phyloP scores from a whole-genome alignment of 148 eudicot species.

The Talinum fruticosum region DNA sequence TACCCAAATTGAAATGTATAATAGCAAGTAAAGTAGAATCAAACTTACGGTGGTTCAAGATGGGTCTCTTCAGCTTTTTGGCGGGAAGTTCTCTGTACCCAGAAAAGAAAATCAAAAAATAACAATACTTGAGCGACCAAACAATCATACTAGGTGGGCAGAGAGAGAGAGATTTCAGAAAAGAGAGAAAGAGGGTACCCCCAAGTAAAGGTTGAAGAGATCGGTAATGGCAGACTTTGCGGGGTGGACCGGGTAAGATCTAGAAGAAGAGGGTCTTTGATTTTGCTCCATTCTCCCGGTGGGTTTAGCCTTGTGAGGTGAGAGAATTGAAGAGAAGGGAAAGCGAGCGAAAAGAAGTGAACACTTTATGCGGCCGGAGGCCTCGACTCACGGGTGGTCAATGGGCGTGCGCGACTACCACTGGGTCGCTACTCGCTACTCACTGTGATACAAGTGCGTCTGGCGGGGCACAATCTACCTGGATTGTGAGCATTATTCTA shows the following conservation, averaged over 20 bases:
- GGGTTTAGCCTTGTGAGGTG: no score
- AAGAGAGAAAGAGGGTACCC: conserved; percentile 32
- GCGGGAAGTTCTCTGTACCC: conserved; percentile 53
- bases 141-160: neutral
- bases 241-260: conserved; percentile 65
- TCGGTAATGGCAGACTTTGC: conserved; percentile 62
- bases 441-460: no score
- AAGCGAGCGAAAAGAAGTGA: neutral
- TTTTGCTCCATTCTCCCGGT: conserved; percentile 47
- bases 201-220: conserved; percentile 83
- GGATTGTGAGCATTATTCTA: no score
- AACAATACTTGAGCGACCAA: neutral
- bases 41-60: conserved; percentile 80
- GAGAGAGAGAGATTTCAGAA: conserved; percentile 3
- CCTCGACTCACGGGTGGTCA: no score
- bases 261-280: conserved; percentile 46
- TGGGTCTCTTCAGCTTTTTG: conserved; percentile 61
- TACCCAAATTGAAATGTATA: neutral
- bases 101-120: neutral
- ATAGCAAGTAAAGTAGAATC: neutral
- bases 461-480: no score
- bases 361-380: no score
- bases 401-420: no score
- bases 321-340: neutral
- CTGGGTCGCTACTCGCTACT: no score